These are phyloP conservation scores for Porphyrellus cyaneotinctus DNA, from an alignment of 768 basidiomycete genomes.

Conservation along the genomic window DNA sequence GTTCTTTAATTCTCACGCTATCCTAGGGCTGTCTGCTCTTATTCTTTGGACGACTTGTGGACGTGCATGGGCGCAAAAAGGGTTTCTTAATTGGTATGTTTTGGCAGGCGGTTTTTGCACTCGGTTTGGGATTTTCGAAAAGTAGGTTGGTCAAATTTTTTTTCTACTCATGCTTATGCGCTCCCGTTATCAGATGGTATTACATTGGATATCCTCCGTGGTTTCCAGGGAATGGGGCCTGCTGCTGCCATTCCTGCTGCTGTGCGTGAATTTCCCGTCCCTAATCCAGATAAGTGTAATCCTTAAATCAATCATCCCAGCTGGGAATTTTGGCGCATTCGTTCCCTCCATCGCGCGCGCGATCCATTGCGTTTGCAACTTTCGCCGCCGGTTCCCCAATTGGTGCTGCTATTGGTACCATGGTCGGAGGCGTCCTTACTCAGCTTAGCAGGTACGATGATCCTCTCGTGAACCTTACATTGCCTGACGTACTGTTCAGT, in stretches of 20 bases:
- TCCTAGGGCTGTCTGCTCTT: constrained; percentile 71
- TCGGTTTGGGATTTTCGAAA: constrained; percentile 62
- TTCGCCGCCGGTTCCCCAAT: constrained; percentile 84
- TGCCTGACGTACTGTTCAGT: constrained; percentile 8
- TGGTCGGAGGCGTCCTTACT: constrained; percentile 67
- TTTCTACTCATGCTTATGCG: not conserved
- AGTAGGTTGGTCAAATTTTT: constrained; percentile 29
- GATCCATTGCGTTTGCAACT: constrained; percentile 76
- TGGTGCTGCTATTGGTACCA: constrained; percentile 66
- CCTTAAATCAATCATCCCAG: constrained; percentile 30
- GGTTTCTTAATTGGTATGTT: constrained; percentile 59
- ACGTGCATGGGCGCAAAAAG: constrained; percentile 70
- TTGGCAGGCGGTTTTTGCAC: constrained; percentile 50
- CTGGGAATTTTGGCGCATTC: constrained; percentile 78
- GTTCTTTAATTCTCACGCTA: constrained; percentile 1
- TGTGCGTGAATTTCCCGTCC: constrained; percentile 35
- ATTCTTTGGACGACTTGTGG: constrained; percentile 74
- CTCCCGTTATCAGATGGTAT: constrained; percentile 41
- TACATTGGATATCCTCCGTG: constrained; percentile 67
- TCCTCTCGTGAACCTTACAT: not conserved
- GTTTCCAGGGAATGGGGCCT: constrained; percentile 71
- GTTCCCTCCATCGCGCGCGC: constrained; percentile 63
- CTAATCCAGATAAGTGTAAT: not conserved
- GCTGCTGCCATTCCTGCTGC: constrained; percentile 74
- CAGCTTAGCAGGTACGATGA: constrained; percentile 40